Evolutionary conservation across 2,329 filamentous ascomycete species (phyloP).

Genomic region (Teratosphaeria destructans): DNA sequence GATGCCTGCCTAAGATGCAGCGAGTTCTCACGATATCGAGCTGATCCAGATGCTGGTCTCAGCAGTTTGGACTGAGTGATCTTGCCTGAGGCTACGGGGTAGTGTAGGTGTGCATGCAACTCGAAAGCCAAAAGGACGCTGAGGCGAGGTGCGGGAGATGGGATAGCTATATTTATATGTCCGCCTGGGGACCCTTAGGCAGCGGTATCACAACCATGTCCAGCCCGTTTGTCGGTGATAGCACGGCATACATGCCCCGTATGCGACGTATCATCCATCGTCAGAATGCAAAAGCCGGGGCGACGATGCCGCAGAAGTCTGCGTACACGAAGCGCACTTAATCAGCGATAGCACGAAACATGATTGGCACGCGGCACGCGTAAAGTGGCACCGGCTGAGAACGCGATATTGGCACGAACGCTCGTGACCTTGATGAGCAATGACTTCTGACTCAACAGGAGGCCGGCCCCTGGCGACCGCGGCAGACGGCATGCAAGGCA

Average conservation of each 20-base stretch:
- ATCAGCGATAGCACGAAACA: neutral
- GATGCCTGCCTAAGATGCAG: neutral
- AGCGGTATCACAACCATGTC: neutral
- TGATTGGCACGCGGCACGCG: neutral
- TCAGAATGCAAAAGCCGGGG: neutral
- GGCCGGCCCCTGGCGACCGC: neutral
- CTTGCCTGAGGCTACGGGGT: neutral
- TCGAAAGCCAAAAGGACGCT: neutral
- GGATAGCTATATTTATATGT: neutral
- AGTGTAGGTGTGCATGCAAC: neutral
- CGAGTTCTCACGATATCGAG: neutral
- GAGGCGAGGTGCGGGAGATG: neutral
- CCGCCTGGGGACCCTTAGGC: constrained; percentile 1
- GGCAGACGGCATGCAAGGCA: neutral
- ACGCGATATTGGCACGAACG: neutral
- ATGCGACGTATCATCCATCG: neutral
- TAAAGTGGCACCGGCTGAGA: neutral
- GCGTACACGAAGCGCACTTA: neutral
- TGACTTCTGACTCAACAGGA: neutral
- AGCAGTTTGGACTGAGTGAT: neutral
- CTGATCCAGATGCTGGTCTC: neutral
- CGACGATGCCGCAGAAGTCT: neutral
- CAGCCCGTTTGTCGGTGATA: neutral
- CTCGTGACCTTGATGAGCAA: neutral
- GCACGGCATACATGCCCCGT: neutral